Evolutionary conservation across 257 asterid species (phyloP), one percentile per base, ranked within the genome.

Genomic region (Hygrophila difformis): DNA sequence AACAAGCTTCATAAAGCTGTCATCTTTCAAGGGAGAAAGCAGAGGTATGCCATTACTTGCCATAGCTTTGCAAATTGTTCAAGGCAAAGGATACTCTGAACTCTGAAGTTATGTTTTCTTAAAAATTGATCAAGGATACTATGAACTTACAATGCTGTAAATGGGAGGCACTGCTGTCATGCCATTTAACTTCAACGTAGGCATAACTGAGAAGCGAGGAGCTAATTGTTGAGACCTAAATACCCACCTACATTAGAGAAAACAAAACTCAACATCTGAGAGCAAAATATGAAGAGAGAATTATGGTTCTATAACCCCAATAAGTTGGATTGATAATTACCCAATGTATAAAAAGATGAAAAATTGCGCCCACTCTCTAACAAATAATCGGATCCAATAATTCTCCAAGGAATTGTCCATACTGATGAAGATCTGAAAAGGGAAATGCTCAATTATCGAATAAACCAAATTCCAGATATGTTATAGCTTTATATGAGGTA

Each of bases 311-410:
- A 20, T 14, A 6, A 4, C 16, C 15, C 24, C 24, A 29, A 13
- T 31, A 19, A 31, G n/a, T n/a, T n/a, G n/a, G 7, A 55, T n/a
- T 16, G 12, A 40, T 33, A 64, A 70, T 54, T 47, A 88, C 97
- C 97, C 97, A 17, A 88, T 71, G 62, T 78, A 88, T 35, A 70
- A 49, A 55, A 88, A 72, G 63, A 81, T 74, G 64, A 69, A 68
- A 52, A 72, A 69, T 56, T 84, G 93, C 33, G 87, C 89, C 84
- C 84, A 81, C 73, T 88, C 97, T 26, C 97, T 74, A 56, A 84
- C 70, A 52, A 79, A 51, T 70, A 84, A 58, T 59, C 95, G 79
- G 9, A 88, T 70, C 95, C 93, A 84, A 38, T 77, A 78, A 61
- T 60, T 74, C 42, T 71, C 84, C 56, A 66, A 21, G 6, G 92